A percentile compares a stretch with the other conserved stretches of the same genome.
Conservation (phyloP, 805 yeast species). For the Metschnikowia cubensis region DNA sequence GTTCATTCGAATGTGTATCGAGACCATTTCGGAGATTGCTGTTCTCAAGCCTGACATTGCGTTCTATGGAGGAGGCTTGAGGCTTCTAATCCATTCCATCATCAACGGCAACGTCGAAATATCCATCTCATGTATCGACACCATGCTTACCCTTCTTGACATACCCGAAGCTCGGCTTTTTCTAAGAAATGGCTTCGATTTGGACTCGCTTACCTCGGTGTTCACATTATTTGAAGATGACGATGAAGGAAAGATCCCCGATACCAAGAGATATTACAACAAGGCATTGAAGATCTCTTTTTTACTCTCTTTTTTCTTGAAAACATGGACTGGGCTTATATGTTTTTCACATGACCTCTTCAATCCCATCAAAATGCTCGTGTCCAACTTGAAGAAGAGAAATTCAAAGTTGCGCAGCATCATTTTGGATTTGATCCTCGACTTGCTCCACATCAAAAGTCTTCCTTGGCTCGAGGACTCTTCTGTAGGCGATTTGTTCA, state of each 20-base stretch:
- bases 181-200: slow-evolving; percentile 58
- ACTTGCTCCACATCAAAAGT: slow-evolving; percentile 56
- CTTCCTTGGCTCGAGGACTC: slow-evolving; percentile 46
- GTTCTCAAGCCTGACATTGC: slow-evolving; percentile 39
- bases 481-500: slow-evolving; percentile 14
- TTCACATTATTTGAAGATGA: slow-evolving; percentile 56
- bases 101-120: slow-evolving; percentile 19
- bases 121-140: slow-evolving; percentile 30
- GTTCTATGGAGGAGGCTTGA: slow-evolving; percentile 52
- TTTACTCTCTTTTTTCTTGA: slow-evolving; percentile 56
- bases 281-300: slow-evolving; percentile 58
- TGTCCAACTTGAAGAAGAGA: slow-evolving; percentile 60
- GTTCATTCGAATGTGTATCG: slow-evolving; percentile 34
- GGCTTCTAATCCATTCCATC: slow-evolving; percentile 41
- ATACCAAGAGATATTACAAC: slow-evolving; percentile 12
- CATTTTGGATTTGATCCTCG: slow-evolving; percentile 67
- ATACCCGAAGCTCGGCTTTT: slow-evolving; percentile 48
- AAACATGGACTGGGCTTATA: slow-evolving; percentile 73
- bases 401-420: slow-evolving; percentile 54
- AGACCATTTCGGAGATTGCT: slow-evolving; percentile 37
- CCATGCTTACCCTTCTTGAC: slow-evolving; percentile 56
- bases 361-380: slow-evolving; percentile 50
- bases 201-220: slow-evolving; percentile 61
- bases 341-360: slow-evolving; percentile 57
- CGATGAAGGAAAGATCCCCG: slow-evolving; percentile 10